phyloP scores from a whole-genome alignment of 2,329 filamentous ascomycete genomes.

The Lasiodiplodia sp. region DNA sequence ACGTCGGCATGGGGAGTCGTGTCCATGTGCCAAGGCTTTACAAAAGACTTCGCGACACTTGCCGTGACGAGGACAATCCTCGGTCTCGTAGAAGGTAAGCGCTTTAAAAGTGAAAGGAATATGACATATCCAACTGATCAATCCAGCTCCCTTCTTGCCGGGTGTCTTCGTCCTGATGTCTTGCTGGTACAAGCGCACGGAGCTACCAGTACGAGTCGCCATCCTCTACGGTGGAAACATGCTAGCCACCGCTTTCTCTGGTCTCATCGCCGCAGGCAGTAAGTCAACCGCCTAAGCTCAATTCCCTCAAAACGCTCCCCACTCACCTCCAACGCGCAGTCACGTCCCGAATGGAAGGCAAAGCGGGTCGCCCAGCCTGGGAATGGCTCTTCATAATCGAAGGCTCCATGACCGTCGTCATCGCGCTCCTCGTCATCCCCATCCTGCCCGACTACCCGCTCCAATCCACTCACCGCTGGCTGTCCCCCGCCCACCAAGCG shows the following conservation, averaged over 20 bases:
- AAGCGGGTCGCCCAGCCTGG: conserved; percentile 27
- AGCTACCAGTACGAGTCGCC: conserved; percentile 59
- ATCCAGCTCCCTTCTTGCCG: conserved; percentile 35
- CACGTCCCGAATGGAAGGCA: conserved; percentile 28
- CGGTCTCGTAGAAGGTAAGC: conserved; percentile 28
- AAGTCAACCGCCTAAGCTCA: conserved; percentile 43
- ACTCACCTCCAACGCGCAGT: not conserved
- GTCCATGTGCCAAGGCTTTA: conserved; percentile 26
- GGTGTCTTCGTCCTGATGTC: conserved; percentile 59
- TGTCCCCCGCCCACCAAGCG: not conserved
- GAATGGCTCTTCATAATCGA: conserved; percentile 46
- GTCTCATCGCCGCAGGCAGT: conserved; percentile 62
- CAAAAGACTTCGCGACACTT: conserved; percentile 18
- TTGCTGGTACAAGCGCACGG: conserved; percentile 62
- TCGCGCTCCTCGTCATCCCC: conserved; percentile 44
- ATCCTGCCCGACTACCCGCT: conserved; percentile 45
- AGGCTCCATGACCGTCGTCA: conserved; percentile 44
- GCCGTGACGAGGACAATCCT: conserved; percentile 29
- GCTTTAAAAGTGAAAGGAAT: not conserved
- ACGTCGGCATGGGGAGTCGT: conserved; percentile 26
- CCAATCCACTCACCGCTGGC: not conserved
- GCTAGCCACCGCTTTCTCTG: conserved; percentile 60
- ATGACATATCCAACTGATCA: too few species aligned
- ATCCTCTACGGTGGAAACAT: conserved; percentile 61
- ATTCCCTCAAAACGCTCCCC: not conserved